These are phyloP conservation scores for Akanthomyces lecanii DNA, from an alignment of 2,329 filamentous ascomycete species.

Conservation along the genomic window DNA sequence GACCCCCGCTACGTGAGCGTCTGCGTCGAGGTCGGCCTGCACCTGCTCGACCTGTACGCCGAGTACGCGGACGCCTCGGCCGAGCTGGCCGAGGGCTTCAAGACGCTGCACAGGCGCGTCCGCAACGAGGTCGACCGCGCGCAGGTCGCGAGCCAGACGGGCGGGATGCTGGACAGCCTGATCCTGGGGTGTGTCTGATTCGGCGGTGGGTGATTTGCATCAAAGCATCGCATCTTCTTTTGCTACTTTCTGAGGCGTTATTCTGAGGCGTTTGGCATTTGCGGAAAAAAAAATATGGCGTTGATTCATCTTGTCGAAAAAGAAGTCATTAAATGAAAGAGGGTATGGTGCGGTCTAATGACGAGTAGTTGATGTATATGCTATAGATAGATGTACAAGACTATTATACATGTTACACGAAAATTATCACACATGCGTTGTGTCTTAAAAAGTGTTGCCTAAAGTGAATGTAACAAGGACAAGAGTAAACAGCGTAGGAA, in stretches of 20 bases:
- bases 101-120: conserved; percentile 65
- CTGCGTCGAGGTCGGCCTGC: conserved; percentile 76
- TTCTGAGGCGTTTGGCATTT: conserved; percentile 11
- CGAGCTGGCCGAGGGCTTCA: conserved; percentile 67
- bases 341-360: neutral
- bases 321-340: neutral
- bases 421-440: neutral
- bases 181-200: conserved; percentile 24
- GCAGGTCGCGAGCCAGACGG: conserved; percentile 74
- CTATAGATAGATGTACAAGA: neutral
- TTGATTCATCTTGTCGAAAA: neutral
- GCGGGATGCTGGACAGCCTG: conserved; percentile 78
- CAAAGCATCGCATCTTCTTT: neutral
- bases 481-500: no score
- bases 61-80: conserved; percentile 70
- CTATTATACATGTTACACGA: neutral
- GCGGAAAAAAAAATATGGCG: conserved; percentile 1
- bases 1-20: conserved; percentile 78
- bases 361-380: neutral
- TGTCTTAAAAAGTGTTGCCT: no score
- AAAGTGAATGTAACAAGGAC: neutral
- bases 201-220: neutral
- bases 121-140: conserved; percentile 75
- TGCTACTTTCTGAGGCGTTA: neutral
- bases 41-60: conserved; percentile 83